These are phyloP conservation scores for Botrytis pseudocinerea DNA, from an alignment of 2,329 filamentous ascomycete genomes.

Conservation along the genomic window DNA sequence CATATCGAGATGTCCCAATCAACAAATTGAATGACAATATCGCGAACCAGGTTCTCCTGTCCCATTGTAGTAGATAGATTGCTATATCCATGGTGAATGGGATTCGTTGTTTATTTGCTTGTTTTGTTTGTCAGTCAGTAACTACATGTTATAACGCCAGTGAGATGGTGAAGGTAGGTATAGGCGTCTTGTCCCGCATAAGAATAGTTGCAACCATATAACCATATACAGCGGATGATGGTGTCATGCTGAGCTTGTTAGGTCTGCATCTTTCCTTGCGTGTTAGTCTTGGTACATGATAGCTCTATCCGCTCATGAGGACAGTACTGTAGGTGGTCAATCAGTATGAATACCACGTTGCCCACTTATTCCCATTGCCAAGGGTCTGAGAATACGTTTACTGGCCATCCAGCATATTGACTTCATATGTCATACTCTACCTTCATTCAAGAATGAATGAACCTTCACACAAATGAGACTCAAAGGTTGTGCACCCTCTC, in stretches of 20 bases:
- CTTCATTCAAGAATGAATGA: background rate
- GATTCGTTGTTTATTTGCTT: background rate
- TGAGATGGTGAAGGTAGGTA: background rate
- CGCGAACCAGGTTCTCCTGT: background rate
- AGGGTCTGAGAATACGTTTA: background rate
- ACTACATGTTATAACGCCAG: background rate
- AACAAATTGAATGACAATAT: background rate
- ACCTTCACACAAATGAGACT: background rate
- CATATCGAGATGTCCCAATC: background rate
- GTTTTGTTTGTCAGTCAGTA: background rate
- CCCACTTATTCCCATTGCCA: background rate
- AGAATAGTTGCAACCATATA: background rate
- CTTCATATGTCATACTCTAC: background rate
- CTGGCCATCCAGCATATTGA: background rate
- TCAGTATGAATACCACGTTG: background rate
- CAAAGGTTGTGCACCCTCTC: background rate
- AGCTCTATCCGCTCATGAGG: background rate
- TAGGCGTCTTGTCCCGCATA: background rate
- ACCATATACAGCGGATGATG: background rate
- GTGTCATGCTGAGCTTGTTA: background rate
- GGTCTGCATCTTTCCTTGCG: background rate
- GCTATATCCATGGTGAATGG: background rate
- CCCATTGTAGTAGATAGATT: background rate
- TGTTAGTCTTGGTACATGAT: background rate
- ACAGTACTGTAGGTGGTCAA: background rate